Percentiles rank a stretch among this genome's conserved stretches.
phyloP scores from a whole-genome alignment of 331 rosid genomes.

The Quercus phellos region DNA sequence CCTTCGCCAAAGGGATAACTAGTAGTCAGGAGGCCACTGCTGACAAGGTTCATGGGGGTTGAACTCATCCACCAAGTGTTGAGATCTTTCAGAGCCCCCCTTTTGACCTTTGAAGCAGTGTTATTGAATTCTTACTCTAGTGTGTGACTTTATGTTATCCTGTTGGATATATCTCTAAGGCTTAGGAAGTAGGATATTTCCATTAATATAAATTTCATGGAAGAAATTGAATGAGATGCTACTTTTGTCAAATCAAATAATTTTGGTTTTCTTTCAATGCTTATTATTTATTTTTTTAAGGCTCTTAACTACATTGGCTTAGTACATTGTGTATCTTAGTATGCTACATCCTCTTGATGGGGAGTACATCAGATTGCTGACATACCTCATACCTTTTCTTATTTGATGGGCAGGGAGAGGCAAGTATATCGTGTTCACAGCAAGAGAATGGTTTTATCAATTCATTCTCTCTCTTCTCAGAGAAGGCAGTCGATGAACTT shows the following conservation, averaged over 20 bases:
- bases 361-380: neutral
- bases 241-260: neutral
- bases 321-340: neutral
- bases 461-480: constrained; percentile 64
- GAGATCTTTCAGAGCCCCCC: neutral
- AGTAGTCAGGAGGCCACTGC: neutral
- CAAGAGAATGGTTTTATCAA: constrained; percentile 56
- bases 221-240: neutral
- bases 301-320: neutral
- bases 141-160: neutral
- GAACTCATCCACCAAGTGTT: neutral
- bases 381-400: neutral
- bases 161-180: neutral
- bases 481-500: constrained; percentile 75
- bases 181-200: neutral
- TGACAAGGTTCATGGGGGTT: neutral
- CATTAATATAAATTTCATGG: neutral
- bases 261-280: neutral
- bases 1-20: neutral
- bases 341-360: neutral
- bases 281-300: neutral
- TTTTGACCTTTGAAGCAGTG: neutral
- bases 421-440: constrained; percentile 39
- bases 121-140: neutral
- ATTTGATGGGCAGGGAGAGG: constrained; percentile 50